phyloP scores from a whole-genome alignment of 768 basidiomycete species.

The Tylopilus plumbeoviolaceoides region DNA sequence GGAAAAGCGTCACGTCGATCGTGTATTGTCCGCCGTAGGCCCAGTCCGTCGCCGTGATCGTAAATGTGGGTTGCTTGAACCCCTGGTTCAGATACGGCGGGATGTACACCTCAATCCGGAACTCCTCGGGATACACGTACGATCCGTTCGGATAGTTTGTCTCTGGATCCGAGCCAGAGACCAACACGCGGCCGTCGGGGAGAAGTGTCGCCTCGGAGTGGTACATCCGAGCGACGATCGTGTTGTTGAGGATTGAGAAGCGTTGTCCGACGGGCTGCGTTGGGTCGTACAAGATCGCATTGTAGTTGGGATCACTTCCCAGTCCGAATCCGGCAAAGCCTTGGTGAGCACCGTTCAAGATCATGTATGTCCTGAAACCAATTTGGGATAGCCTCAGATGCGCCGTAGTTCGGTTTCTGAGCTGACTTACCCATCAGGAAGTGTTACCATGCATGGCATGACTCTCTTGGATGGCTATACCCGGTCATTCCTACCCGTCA shows the following conservation, averaged over 20 bases:
- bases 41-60: slow-evolving; percentile 61
- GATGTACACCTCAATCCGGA: slow-evolving; percentile 75
- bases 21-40: slow-evolving; percentile 46
- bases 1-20: slow-evolving; percentile 43
- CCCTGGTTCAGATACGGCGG: slow-evolving; percentile 80
- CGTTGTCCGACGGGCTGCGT: slow-evolving; percentile 53
- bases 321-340: slow-evolving; percentile 75
- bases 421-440: slow-evolving; percentile 41
- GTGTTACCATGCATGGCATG: slow-evolving; percentile 68
- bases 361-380: slow-evolving; percentile 59
- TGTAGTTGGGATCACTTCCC: slow-evolving; percentile 56
- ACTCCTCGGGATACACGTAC: slow-evolving; percentile 64
- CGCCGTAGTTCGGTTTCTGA: too few species aligned
- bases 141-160: slow-evolving; percentile 39
- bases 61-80: slow-evolving; percentile 57
- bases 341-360: slow-evolving; percentile 68
- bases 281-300: slow-evolving; percentile 70
- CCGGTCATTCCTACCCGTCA: too few species aligned
- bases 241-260: slow-evolving; percentile 61
- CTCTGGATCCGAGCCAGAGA: slow-evolving; percentile 75
- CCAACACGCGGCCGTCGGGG: slow-evolving; percentile 68
- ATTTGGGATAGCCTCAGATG: neutral
- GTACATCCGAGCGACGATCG: slow-evolving; percentile 72
- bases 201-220: slow-evolving; percentile 76
- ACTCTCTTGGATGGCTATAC: slow-evolving; percentile 65